Base-by-base conservation (phyloP, 2,329 filamentous ascomycete genomes). In the Colletotrichum liriopes region DNA sequence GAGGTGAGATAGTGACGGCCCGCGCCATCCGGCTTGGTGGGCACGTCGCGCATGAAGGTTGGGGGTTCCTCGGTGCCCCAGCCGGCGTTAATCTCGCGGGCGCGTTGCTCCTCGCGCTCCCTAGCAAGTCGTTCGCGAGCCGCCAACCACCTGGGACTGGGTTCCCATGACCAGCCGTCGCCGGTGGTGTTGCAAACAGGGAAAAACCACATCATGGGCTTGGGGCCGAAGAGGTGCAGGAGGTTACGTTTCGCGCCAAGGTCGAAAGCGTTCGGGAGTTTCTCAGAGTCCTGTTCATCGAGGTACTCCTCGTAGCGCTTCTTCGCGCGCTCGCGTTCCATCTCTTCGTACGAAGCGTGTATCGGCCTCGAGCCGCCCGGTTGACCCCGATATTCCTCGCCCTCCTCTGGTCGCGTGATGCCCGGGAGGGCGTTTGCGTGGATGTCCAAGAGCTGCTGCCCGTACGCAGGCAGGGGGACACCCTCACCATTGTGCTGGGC, bases 111-210 rank as follows among this genome's bases (percentile, higher is more conserved):
- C 65, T 89, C 85, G 56, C 90, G 84, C 72, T 92, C 89, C 12
- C 78, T 76, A 5, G 84, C 83, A n/a, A 95, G 86, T 26, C 85
- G 85, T 7, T 94, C 91, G 54, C 92, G 87, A 5, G 92, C 93
- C 45, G 92, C 90, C 3, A 93, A 74, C 93, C 96, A 99, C 75
- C 90, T 90, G 1, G 90, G 87, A 78, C 91, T 97, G 0, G 95
- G 89, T 77, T 98, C 95, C 96, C 96, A 99, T 55, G 87, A 88
- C 96, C 96, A 99, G 29, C 96, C 96, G 80, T 99, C 94, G 43
- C 96, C 96, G 0, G 91, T 93, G 2, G 95, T 97, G 78, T 93
- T 98, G 81, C 89, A 91, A 56, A 98, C 84, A 0, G 96, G 96
- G 1, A 98, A 73, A 37, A 87, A 84, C 96, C 96, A 98, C 11